A percentile compares a stretch with the other conserved stretches of the same genome.
Conservation (phyloP, 257 asterid genomes). For the Nicotiana undulata region DNA sequence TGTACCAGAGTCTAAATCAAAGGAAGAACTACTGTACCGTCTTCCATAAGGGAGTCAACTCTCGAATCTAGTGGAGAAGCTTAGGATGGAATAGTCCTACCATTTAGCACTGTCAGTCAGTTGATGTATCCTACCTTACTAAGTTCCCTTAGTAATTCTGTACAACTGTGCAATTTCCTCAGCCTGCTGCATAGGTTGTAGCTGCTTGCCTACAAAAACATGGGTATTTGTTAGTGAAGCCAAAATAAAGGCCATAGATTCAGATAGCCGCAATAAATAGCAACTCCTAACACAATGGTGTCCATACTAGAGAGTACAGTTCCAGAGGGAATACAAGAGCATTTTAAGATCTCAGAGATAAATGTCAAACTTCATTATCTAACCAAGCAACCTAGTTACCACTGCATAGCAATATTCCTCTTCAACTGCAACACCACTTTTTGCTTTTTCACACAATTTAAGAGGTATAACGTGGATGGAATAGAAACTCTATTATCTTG, state of each 20-base stretch:
- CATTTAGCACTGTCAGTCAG: background rate
- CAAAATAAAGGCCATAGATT: background rate
- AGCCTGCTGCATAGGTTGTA: background rate
- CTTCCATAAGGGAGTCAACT: background rate
- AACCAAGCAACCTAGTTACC: background rate
- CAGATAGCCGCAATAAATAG: background rate
- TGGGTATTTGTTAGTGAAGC: background rate
- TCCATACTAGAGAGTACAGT: background rate
- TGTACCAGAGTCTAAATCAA: conserved; percentile 1
- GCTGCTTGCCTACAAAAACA: conserved; percentile 1
- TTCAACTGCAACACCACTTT: background rate
- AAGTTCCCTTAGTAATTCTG: conserved; percentile 1
- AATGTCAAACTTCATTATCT: background rate
- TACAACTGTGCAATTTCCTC: conserved; percentile 3
- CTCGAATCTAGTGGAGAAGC: background rate
- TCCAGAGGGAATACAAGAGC: background rate
- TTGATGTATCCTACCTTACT: conserved; percentile 2
- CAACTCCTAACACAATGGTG: background rate
- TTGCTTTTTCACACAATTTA: background rate
- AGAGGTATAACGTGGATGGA: background rate
- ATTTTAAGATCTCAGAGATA: background rate
- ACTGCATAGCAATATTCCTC: background rate
- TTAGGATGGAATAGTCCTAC: background rate
- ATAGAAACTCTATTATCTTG: background rate
- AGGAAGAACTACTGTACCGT: background rate